Base-by-base conservation (phyloP, 2,329 filamentous ascomycete species). In the Aspergillus vadensis region DNA sequence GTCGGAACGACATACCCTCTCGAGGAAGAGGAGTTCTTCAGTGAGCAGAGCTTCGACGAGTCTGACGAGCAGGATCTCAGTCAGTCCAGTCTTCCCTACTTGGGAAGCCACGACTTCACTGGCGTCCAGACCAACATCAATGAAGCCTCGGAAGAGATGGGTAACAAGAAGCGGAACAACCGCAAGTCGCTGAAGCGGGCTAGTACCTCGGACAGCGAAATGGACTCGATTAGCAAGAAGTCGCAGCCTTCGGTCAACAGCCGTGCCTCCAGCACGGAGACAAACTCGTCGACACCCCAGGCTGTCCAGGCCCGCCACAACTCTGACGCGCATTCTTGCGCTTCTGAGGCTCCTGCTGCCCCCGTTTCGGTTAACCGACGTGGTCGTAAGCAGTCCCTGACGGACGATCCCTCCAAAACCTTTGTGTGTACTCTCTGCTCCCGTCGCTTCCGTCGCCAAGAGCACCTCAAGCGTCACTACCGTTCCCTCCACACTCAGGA, bases 381-480 rank as follows among this genome's bases (percentile, higher is more conserved):
- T 61, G 95, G 95, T 62, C 93, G 95, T 79, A 99, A 99, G 88
- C 95, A 99, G 81, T 98, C 95, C 1, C 80, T 98, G 70, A 98
- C 95, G 5, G 95, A 98, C 73, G 95, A 99, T 72, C 95, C 95
- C 1, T 96, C 92, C 72, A 99, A 99, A 88, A 97, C 93, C 0
- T 99, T 98, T 66, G 91, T 97, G 62, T 99, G 95, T 81, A 92
- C 93, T 59, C 86, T 97, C 21, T 99, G 95, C 88, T 94, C 92
- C 72, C 92, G 95, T 66, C 91, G 95, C 63, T 99, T 99, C 89
- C 91, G 95, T 64, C 91, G 95, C 64, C 95, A 99, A 80, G 95
- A 99, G 79, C 95, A 99, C 74, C 87, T 99, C 62, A 99, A 99
- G 88, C 91, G 95, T 65, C 95, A 99, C 83, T 97, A 97, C 84